These are phyloP conservation scores for Leucocoprinus sp. DNA, from an alignment of 768 basidiomycete genomes.

Conservation along the genomic window DNA sequence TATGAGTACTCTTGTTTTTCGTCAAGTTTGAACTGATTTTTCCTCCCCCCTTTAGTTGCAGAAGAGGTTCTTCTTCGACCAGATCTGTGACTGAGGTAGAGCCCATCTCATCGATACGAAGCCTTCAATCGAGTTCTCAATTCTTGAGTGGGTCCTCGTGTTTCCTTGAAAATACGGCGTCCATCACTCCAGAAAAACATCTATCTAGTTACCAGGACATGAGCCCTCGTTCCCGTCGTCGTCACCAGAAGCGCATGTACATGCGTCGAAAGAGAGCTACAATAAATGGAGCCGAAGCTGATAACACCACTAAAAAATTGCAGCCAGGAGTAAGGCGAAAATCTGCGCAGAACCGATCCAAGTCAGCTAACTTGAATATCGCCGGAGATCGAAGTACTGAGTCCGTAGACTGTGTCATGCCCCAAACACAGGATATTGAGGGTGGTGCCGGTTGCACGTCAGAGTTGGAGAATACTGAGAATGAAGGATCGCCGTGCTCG, in stretches of 20 bases:
- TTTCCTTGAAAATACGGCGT: not conserved
- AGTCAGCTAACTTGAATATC: not conserved
- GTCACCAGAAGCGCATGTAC: slow-evolving; percentile 11
- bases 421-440: not conserved
- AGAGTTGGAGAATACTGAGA: slow-evolving; percentile 5
- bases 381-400: not conserved
- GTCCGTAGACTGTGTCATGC: not conserved
- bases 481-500: slow-evolving; percentile 7
- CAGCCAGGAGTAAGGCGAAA: slow-evolving; percentile 7
- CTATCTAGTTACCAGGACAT: slow-evolving; percentile 10
- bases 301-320: slow-evolving; percentile 7
- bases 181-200: not conserved
- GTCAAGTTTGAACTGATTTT: slow-evolving; percentile 4
- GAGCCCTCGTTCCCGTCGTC: slow-evolving; percentile 10
- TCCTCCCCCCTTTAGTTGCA: too few relatives aligned
- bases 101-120: not conserved
- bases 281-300: slow-evolving; percentile 3
- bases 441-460: not conserved
- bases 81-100: not conserved
- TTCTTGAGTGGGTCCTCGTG: not conserved
- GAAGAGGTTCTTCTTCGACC: not conserved
- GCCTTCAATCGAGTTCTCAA: not conserved
- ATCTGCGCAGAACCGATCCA: not conserved
- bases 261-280: slow-evolving; percentile 12
- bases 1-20: not conserved